Conservation (phyloP, 2,329 filamentous ascomycete genomes). For the Aspergillus fumigatiaffinis region DNA sequence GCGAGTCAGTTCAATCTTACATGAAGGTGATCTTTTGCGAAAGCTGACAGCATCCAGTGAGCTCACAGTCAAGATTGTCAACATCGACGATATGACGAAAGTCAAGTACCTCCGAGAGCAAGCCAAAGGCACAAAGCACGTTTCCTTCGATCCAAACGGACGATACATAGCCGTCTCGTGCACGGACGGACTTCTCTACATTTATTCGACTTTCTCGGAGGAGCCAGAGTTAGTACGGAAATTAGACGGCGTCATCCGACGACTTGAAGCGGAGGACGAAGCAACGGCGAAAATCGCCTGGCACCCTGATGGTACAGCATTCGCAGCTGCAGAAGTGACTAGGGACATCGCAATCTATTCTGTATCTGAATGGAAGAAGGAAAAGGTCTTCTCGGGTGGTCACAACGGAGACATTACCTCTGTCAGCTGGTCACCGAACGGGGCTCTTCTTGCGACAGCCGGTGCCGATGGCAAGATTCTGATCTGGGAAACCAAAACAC, state of each 20-base stretch:
- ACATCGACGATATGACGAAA: conserved; percentile 70
- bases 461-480: conserved; percentile 48
- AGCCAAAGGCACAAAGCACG: conserved; percentile 80
- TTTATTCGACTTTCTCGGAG: conserved; percentile 77
- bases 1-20: conserved; percentile 58
- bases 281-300: conserved; percentile 71
- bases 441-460: conserved; percentile 70
- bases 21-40: neutral
- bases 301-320: conserved; percentile 92
- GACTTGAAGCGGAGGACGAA: conserved; percentile 72
- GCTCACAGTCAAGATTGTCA: conserved; percentile 83
- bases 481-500: conserved; percentile 87
- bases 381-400: conserved; percentile 71
- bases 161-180: conserved; percentile 75
- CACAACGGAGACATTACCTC: conserved; percentile 84
- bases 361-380: conserved; percentile 83
- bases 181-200: conserved; percentile 82
- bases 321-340: conserved; percentile 78
- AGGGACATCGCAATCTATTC: conserved; percentile 83
- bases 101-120: conserved; percentile 80
- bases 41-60: conserved; percentile 53
- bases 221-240: conserved; percentile 78
- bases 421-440: conserved; percentile 90
- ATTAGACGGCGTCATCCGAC: conserved; percentile 79
- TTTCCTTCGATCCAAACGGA: conserved; percentile 80